Conservation (phyloP, 441 rosid species). For the Flueggea neowawraea region DNA sequence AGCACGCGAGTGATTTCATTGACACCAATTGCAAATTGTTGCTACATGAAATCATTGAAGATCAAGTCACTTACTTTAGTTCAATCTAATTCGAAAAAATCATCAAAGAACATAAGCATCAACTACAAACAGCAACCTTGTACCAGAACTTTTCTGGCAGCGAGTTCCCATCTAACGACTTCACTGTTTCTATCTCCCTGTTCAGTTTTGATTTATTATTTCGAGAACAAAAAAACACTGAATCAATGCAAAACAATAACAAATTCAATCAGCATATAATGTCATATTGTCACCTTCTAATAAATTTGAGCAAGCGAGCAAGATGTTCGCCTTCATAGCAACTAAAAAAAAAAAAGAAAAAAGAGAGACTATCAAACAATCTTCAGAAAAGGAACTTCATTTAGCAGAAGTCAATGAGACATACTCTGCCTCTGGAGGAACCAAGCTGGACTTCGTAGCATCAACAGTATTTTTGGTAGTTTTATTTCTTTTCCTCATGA, state of each 20-base stretch:
- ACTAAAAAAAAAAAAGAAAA: constrained; percentile 8
- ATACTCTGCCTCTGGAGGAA: too few species aligned
- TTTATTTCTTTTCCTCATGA: too few species aligned
- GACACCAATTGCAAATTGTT: constrained; percentile 87
- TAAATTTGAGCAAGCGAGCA: constrained; percentile 45
- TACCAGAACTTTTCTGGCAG: constrained; percentile 86
- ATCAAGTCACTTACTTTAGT: neutral
- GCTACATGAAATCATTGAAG: constrained; percentile 28
- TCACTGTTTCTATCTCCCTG: constrained; percentile 62
- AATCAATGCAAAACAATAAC: neutral
- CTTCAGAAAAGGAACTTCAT: too few species aligned
- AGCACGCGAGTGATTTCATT: constrained; percentile 90
- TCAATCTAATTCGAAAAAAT: neutral
- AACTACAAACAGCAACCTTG: constrained; percentile 46
- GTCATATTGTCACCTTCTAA: constrained; percentile 42
- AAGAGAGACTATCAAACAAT: neutral
- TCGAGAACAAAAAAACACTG: too few species aligned
- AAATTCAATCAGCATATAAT: neutral
- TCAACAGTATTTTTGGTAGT: too few species aligned
- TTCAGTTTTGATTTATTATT: neutral
- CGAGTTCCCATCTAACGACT: constrained; percentile 41
- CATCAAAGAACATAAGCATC: neutral
- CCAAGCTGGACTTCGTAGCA: too few species aligned
- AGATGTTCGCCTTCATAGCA: constrained; percentile 69
- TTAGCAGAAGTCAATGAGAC: too few species aligned